Evolutionary conservation across 2,329 filamentous ascomycete genomes (phyloP).

Genomic region (Colletotrichum noveboracense): DNA sequence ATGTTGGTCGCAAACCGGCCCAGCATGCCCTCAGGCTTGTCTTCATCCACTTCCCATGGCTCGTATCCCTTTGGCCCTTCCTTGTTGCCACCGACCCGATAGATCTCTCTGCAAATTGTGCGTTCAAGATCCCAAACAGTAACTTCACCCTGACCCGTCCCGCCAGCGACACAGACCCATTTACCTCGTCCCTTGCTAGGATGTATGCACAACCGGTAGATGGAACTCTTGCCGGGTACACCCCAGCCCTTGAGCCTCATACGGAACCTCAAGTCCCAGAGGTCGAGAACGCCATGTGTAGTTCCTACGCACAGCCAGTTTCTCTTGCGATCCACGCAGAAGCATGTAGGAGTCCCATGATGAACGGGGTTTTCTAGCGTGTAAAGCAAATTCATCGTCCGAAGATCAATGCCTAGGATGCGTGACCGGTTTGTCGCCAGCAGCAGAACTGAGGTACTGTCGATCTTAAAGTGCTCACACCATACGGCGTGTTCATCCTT

Average conservation of each 20-base stretch:
- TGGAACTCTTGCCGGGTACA: conserved; percentile 78
- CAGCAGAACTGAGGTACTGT: conserved; percentile 81
- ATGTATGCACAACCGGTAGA: conserved; percentile 81
- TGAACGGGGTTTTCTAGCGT: conserved; percentile 85
- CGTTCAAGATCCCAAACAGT: conserved; percentile 97
- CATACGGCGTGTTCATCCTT: conserved; percentile 81
- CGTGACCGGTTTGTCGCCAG: conserved; percentile 87
- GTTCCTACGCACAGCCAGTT: conserved; percentile 94
- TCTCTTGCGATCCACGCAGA: conserved; percentile 83
- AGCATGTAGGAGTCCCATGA: conserved; percentile 90
- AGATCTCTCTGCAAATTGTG: conserved; percentile 85
- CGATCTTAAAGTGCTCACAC: conserved; percentile 89
- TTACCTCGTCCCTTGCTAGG: conserved; percentile 79
- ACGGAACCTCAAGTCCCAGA: conserved; percentile 97
- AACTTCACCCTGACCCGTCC: conserved; percentile 85
- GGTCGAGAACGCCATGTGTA: conserved; percentile 87
- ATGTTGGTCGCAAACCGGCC: conserved; percentile 80
- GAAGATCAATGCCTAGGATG: conserved; percentile 83
- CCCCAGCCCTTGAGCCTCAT: conserved; percentile 89
- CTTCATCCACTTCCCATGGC: conserved; percentile 88
- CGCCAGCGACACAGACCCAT: conserved; percentile 88
- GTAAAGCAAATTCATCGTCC: conserved; percentile 84
- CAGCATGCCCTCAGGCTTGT: conserved; percentile 85
- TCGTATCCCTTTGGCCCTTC: conserved; percentile 73
- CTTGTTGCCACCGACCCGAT: conserved; percentile 70